Evolutionary conservation across 257 asterid genomes (phyloP), one percentile per base, ranked within the genome.

Genomic region (Solanum appendiculatum): DNA sequence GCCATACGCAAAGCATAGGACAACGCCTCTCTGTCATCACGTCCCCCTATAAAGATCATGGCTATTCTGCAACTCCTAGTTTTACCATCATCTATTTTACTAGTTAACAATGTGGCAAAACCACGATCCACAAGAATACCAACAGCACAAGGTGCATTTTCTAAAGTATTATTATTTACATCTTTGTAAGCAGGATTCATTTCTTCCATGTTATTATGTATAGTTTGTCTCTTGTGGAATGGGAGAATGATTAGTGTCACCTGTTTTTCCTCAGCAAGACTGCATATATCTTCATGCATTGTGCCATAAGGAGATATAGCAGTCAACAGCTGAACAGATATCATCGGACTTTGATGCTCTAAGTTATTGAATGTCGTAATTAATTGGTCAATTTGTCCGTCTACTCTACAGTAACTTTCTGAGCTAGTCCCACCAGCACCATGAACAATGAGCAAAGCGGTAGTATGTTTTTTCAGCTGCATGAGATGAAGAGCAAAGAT

Each of bases 21-120:
- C 31, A 89, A 37, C 6, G 88, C 91, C 89, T 89, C 91, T n/a
- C 89, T 48, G 36, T 89, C 91, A 63, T 89, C 91, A 15, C 78
- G 25, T 5, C 91, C 91, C 1, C 91, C 89, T 25, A 89, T 66
- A 60, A 86, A 89, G 18, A 89, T 29, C 89, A 89, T 84, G 3
- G 87, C 36, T 8, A 89, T 66, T 84, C 25, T 58, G 58, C 78
- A 63, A 84, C 27, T 63, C 58, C 86, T 36, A 60, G 63, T 33
- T 15, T n/a, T 77, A 74, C 20, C 40, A 16, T 29, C 39, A 2
- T 37, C 86, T 27, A 37, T 56, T 37, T 58, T 21, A 60, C 23
- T 85, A 51, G 87, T 7, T 20, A 70, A 46, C 4, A 46, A 75
- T 9, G 73, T 31, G 23, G 89, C 86, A 40, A 87, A 29, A 1